These are phyloP conservation scores for Nicotiana knightiana DNA, from an alignment of 257 asterid species.

Conservation along the genomic window DNA sequence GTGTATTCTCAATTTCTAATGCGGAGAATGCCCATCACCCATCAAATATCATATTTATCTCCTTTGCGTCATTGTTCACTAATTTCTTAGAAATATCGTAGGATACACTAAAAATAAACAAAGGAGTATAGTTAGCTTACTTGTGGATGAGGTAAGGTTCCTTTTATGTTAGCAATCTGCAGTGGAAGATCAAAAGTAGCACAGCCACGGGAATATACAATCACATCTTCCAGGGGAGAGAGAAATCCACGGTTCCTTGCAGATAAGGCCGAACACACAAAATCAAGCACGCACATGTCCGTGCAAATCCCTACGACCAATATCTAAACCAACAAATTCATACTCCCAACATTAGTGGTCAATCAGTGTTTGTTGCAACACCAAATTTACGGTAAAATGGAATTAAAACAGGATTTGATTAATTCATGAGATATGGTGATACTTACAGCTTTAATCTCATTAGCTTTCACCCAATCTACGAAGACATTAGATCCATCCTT, in stretches of 20 bases:
- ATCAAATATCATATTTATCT: background rate
- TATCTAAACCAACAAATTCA: conserved; percentile 34
- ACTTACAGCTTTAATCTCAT: conserved; percentile 62
- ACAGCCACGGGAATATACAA: conserved; percentile 79
- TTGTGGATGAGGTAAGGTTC: conserved; percentile 89
- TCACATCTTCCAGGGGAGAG: conserved; percentile 61
- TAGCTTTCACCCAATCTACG: conserved; percentile 80
- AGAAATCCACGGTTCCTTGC: conserved; percentile 70
- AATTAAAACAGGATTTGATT: background rate
- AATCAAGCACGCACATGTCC: conserved; percentile 84
- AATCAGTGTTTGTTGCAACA: background rate
- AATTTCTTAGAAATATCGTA: background rate
- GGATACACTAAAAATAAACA: background rate
- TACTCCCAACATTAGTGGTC: background rate
- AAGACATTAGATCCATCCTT: conserved; percentile 83
- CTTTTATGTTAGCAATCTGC: conserved; percentile 52
- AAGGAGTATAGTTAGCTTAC: conserved; percentile 27
- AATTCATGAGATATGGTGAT: background rate
- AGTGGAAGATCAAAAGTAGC: conserved; percentile 81
- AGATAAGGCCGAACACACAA: conserved; percentile 68
- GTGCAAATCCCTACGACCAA: conserved; percentile 90
- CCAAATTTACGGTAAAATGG: background rate
- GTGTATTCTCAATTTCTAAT: background rate
- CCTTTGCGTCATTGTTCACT: background rate
- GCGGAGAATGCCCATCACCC: background rate